Conservation (phyloP, 257 asterid species). For the Fraxinus excelsior region DNA sequence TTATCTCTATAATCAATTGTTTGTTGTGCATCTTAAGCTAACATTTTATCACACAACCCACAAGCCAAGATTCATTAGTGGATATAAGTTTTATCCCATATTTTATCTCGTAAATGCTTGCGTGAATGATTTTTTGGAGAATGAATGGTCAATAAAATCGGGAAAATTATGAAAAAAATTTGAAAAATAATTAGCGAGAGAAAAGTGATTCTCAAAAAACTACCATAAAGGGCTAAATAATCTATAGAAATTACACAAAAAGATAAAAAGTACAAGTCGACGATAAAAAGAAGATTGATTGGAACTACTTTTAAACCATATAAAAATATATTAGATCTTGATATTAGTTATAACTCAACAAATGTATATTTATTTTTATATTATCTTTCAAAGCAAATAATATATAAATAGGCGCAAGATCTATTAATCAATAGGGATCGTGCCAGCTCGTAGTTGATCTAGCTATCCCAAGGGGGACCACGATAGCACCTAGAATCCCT, state of each 20-base stretch:
- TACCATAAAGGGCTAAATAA: background rate
- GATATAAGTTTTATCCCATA: background rate
- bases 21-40: background rate
- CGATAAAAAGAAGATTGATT: background rate
- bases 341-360: no score
- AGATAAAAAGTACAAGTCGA: background rate
- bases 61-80: background rate
- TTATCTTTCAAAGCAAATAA: no score
- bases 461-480: background rate
- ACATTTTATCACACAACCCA: slow-evolving; percentile 5
- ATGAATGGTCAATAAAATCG: background rate
- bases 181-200: no score
- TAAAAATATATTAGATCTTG: no score
- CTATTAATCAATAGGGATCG: no score
- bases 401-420: no score
- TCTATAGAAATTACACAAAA: background rate
- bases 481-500: background rate
- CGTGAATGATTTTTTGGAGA: background rate
- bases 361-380: no score
- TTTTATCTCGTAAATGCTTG: no score
- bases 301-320: no score
- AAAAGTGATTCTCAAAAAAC: no score
- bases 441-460: background rate
- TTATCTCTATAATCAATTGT: background rate
- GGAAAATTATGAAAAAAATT: no score